Percentiles rank a stretch among this genome's conserved stretches.
Conservation (phyloP, 2,329 filamentous ascomycete species). For the Diaporthe ampelina region DNA sequence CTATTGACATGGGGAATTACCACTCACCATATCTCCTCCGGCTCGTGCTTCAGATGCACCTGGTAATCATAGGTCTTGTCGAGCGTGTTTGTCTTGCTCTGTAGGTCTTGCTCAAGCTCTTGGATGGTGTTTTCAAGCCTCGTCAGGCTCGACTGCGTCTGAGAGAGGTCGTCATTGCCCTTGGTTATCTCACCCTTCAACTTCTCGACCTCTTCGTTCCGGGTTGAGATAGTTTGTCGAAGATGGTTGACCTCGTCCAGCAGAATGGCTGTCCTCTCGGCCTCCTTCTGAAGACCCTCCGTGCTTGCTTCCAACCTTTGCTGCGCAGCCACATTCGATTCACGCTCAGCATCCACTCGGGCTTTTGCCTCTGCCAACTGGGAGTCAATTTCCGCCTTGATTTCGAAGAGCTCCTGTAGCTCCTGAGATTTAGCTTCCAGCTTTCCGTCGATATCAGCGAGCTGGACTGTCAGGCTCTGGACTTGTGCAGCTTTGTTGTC, state of each 20-base stretch:
- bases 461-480: neutral
- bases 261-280: conserved; percentile 44
- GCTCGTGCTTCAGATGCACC: conserved; percentile 46
- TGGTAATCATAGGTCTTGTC: conserved; percentile 49
- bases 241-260: conserved; percentile 44
- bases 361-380: conserved; percentile 11
- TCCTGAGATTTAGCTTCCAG: conserved; percentile 8
- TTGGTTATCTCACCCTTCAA: conserved; percentile 22
- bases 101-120: conserved; percentile 45
- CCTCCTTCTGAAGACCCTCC: conserved; percentile 45
- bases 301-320: conserved; percentile 43
- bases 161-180: conserved; percentile 39
- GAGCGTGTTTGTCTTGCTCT: conserved; percentile 45
- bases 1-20: neutral
- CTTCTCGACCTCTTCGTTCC: conserved; percentile 44
- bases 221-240: conserved; percentile 41
- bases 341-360: neutral
- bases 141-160: conserved; percentile 36
- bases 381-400: conserved; percentile 11
- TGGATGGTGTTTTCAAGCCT: conserved; percentile 45
- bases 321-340: neutral
- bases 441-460: conserved; percentile 11
- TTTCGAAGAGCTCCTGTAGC: conserved; percentile 4
- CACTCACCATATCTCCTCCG: conserved; percentile 51
- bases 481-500: conserved; percentile 3